Base-by-base conservation (phyloP, 2,329 filamentous ascomycete species). In the Calcarisporium arbuscula region DNA sequence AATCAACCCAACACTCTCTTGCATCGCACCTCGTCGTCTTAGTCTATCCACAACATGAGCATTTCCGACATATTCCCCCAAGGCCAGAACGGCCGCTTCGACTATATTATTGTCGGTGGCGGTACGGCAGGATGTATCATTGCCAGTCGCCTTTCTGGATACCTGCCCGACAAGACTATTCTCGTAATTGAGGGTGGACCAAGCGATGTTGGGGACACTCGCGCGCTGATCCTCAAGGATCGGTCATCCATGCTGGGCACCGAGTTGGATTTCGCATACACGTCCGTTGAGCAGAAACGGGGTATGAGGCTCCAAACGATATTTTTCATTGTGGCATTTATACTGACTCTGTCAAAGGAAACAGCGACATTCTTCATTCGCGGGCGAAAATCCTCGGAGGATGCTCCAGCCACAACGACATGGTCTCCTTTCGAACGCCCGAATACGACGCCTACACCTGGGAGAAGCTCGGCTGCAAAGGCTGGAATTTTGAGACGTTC, bases 361-460 rank as follows among this genome's bases (percentile, higher is more conserved):
- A 95, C 70, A 92, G 85, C 37, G 75, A 87, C 65, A 94, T 95
- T 64, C 80, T 87, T 45, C 88, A 94, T 67, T 94, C 88, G 12
- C 82, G 88, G 43, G 88, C 88, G 44, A 94, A 94, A 69, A 86
- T 95, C 25, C 74, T 95, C 20, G 88, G 88, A 48, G 88, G 88
- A 47, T 95, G 88, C 71, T 94, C 87, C 29, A 90, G 84, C 40
- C 88, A 94, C 72, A 95, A 95, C 65, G 94, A 88, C 15, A 71
- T 94, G 51, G 94, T 95, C 60, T 92, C 85, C 15, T 94, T 94
- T 75, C 78, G 87, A 18, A 86, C 88, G 6, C 94, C 94, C 55
- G 79, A 88, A 59, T 89, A 94, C 60, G 88, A 95, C 61, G 77
- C 84, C 65, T 74, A 85, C 54, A 74, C 85, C 49, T 95, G 88